Percentiles rank a stretch among this genome's conserved stretches.
phyloP scores from a whole-genome alignment of 139 green algal genomes.

The Nannochloris sp. region DNA sequence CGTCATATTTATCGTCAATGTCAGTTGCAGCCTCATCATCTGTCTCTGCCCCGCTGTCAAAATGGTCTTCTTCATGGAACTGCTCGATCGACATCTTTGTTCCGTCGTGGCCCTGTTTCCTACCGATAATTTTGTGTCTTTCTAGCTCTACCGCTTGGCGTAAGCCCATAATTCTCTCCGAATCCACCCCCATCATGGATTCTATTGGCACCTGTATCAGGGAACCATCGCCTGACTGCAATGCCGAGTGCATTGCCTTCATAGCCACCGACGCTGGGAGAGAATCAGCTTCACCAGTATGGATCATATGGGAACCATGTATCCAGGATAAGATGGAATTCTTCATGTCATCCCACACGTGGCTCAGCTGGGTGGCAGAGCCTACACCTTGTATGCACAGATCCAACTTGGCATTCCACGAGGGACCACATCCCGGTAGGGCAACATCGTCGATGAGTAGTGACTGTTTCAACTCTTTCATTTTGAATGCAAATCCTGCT shows the following conservation, averaged over 20 bases:
- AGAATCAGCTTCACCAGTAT: not conserved
- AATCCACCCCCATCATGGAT: constrained; percentile 32
- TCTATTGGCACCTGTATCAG: constrained; percentile 39
- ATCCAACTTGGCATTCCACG: constrained; percentile 25
- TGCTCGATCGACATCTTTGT: too few species aligned
- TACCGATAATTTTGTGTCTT: not conserved
- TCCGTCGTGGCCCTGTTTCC: not conserved
- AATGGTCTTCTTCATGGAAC: constrained; percentile 14
- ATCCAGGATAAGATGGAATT: constrained; percentile 21
- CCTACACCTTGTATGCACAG: constrained; percentile 26
- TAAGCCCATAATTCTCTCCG: constrained; percentile 16
- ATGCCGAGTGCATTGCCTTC: constrained; percentile 14
- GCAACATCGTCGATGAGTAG: constrained; percentile 24
- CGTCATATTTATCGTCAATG: constrained; percentile 28
- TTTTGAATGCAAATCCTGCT: constrained; percentile 19
- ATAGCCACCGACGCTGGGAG: constrained; percentile 9
- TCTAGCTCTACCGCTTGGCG: constrained; percentile 23
- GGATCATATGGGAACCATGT: constrained; percentile 5
- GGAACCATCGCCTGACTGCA: constrained; percentile 6
- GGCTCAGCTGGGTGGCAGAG: constrained; percentile 12
- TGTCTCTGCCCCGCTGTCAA: constrained; percentile 26
- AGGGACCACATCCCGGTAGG: constrained; percentile 14
- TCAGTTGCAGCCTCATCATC: constrained; percentile 21
- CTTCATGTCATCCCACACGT: constrained; percentile 36
- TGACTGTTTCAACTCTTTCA: constrained; percentile 30